Evolutionary conservation across 202 grass and related monocot species (phyloP), one percentile per base, ranked within the genome.

Genomic region (Digitaria exilis): DNA sequence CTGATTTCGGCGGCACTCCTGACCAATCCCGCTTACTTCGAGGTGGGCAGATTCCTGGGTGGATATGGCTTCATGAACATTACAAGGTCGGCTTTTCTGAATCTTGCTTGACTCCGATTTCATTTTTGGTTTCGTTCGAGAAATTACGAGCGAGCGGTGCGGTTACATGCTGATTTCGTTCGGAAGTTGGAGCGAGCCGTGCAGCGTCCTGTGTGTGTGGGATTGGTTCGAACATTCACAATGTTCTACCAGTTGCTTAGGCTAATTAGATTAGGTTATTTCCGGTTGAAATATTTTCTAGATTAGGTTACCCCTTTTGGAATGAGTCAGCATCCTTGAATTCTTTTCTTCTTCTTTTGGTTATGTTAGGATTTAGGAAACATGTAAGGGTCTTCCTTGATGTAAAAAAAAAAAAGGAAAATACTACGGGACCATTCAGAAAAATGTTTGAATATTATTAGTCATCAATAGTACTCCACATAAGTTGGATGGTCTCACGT

Each of bases 21-120:
- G 59, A 95, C 92, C 78, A 90, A 97, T 67, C 90, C 95, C 12
- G 83, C 90, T 59, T 82, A 77, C 84, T 97, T 97, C 73, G 87
- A 97, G 82, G 92, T 97, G 58, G 90, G 95, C 28, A 95, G 84
- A 52, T 87, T 87, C 52, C 17, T 97, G 44, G 95, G 95, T 48
- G 87, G 80, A 57, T 97, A 97, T 63, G 95, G 95, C 5, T 97
- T 89, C 84, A 95, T 97, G 95, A 97, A 97, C 50, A 69, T 97
- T 83, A 97, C 90, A 72, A 95, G 92, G 95, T 97, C 39, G 71
- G 30, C 6, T 41, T 26, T 63, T 81, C 35, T 69, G 21, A n/a
- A 55, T 66, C 57, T 29, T 18, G 63, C 58, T 55, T 77, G 17
- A 31, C 43, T 69, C 17, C 5, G 19, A 60, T 29, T 39, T 71